Percentiles rank a stretch among this genome's conserved stretches.
Evolutionary conservation across 768 basidiomycete genomes (phyloP).

Genomic region (Boletus rufocinnamomeus): DNA sequence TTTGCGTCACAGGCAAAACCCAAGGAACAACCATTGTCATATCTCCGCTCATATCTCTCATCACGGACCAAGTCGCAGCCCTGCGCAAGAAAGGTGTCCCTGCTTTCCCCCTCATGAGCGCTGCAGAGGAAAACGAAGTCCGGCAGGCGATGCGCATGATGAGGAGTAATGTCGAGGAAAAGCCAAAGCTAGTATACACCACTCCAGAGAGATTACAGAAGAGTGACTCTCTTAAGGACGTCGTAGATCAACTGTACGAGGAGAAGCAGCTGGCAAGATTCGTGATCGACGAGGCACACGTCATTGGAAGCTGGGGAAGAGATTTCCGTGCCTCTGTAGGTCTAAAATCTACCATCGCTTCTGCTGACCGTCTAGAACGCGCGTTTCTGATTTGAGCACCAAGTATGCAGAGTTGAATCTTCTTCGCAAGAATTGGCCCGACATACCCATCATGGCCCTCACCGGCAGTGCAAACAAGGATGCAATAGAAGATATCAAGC

Average conservation of each 20-base stretch:
- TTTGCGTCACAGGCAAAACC: conserved; percentile 70
- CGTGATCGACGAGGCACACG: conserved; percentile 96
- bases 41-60: conserved; percentile 85
- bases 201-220: conserved; percentile 88
- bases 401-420: conserved; percentile 70
- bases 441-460: conserved; percentile 91
- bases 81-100: conserved; percentile 65
- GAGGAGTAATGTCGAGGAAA: conserved; percentile 37
- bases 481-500: conserved; percentile 77
- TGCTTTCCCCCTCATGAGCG: conserved; percentile 69
- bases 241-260: conserved; percentile 60
- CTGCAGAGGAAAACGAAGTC: conserved; percentile 43
- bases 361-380: neutral
- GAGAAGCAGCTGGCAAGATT: conserved; percentile 74
- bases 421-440: conserved; percentile 73
- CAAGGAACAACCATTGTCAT: conserved; percentile 87
- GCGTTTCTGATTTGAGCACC: conserved; percentile 14
- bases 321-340: conserved; percentile 85
- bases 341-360: conserved; percentile 10
- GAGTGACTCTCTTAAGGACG: conserved; percentile 53
- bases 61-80: conserved; percentile 82
- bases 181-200: conserved; percentile 77
- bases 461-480: conserved; percentile 90
- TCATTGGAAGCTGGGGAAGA: conserved; percentile 92
- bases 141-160: conserved; percentile 47